phyloP scores from a whole-genome alignment of 495 filamentous ascomycete genomes.

The Peziza echinospora region DNA sequence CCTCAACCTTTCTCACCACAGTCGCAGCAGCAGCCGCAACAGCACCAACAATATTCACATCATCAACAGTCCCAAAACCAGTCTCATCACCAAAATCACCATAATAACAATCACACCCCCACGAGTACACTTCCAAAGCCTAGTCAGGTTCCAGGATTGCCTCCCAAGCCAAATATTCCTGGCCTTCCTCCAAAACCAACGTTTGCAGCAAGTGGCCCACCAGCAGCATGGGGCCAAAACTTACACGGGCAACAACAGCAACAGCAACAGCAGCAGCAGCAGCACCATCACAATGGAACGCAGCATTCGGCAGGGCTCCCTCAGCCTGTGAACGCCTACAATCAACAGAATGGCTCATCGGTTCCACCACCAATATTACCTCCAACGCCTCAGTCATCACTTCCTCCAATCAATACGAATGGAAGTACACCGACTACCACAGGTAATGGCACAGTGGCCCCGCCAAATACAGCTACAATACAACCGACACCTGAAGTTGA shows the following conservation, averaged over 20 bases:
- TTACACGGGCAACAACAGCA: conserved; percentile 6
- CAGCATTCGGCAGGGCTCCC: neutral
- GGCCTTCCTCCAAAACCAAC: conserved; percentile 17
- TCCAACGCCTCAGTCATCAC: neutral
- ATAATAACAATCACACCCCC: neutral
- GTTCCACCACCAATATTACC: neutral
- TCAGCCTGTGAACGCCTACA: neutral
- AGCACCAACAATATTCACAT: conserved; percentile 6
- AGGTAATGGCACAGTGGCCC: conserved; percentile 5
- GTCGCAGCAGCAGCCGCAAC: conserved; percentile 13
- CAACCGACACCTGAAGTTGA: neutral
- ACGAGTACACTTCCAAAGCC: conserved; percentile 15
- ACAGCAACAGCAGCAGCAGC: conserved; percentile 3
- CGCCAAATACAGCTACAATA: conserved; percentile 4
- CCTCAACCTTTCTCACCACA: conserved; percentile 14
- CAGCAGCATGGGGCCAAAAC: conserved; percentile 5
- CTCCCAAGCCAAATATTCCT: conserved; percentile 17
- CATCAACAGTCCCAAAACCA: neutral
- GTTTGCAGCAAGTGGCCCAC: conserved; percentile 8
- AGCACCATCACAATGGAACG: conserved; percentile 4
- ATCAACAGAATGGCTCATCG: neutral
- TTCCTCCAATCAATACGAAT: neutral
- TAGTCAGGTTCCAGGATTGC: conserved; percentile 18
- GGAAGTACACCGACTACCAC: too few species aligned
- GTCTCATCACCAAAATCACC: conserved; percentile 7